These are phyloP conservation scores for Paramecium caudatum DNA, from an alignment of 73 alveolate genomes.

Conservation along the genomic window DNA sequence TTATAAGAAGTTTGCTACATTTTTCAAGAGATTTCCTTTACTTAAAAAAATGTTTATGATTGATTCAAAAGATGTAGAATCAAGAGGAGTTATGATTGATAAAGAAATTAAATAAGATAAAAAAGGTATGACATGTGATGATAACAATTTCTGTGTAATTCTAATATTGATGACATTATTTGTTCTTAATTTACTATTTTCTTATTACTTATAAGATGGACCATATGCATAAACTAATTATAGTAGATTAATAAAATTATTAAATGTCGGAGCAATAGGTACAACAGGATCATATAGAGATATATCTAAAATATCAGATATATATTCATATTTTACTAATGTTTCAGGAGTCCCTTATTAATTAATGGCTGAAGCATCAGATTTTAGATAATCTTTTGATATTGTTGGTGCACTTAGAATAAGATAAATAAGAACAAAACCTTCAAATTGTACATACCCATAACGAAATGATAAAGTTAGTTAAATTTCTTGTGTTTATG, in stretches of 20 bases:
- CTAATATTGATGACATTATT: not conserved
- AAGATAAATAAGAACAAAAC: conserved; percentile 54
- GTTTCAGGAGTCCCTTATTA: conserved; percentile 34
- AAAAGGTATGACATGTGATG: conserved; percentile 69
- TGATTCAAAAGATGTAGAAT: conserved; percentile 10
- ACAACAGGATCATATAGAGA: conserved; percentile 34
- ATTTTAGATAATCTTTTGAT: conserved; percentile 22
- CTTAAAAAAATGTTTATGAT: conserved; percentile 50
- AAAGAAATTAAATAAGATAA: conserved; percentile 32
- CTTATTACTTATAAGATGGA: conserved; percentile 44
- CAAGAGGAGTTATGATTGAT: conserved; percentile 19
- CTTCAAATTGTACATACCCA: not conserved
- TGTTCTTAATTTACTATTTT: not conserved
- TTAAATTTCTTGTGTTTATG: conserved; percentile 31
- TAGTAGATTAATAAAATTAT: not conserved
- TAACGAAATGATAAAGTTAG: conserved; percentile 10
- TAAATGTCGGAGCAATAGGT: conserved; percentile 34
- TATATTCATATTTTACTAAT: conserved; percentile 1
- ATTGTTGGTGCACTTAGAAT: conserved; percentile 51
- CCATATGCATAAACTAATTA: not conserved
- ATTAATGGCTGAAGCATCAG: not conserved
- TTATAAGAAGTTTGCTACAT: conserved; percentile 15
- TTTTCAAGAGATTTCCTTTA: conserved; percentile 51
- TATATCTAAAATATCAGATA: conserved; percentile 16
- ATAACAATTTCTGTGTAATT: conserved; percentile 54